Conservation (phyloP, 495 filamentous ascomycete species). For the Antarctomyces pellizariae region DNA sequence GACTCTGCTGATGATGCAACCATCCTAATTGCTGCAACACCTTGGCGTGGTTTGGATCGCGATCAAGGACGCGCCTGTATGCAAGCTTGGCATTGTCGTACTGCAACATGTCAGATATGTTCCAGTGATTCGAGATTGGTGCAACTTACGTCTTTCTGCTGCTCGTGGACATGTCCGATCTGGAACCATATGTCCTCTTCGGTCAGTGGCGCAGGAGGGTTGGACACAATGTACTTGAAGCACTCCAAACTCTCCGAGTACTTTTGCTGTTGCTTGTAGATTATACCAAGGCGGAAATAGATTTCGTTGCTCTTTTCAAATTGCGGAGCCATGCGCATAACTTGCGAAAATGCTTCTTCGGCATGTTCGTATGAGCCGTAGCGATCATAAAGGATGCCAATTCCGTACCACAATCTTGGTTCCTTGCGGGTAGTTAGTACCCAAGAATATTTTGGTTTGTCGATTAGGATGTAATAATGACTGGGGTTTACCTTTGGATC, state of each 20-base stretch:
- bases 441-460: background rate
- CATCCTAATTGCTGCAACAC: constrained; percentile 95
- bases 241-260: constrained; percentile 82
- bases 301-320: constrained; percentile 99
- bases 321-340: constrained; percentile 95
- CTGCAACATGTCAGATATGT: constrained; percentile 23
- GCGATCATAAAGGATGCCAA: constrained; percentile 91
- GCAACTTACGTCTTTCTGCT: constrained; percentile 83
- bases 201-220: constrained; percentile 78
- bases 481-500: constrained; percentile 61
- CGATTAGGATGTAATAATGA: background rate
- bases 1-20: constrained; percentile 92
- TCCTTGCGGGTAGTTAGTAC: constrained; percentile 34
- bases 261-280: constrained; percentile 97
- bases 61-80: constrained; percentile 81
- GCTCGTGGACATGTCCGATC: constrained; percentile 96
- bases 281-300: constrained; percentile 95
- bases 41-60: constrained; percentile 91
- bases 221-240: constrained; percentile 92
- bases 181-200: constrained; percentile 99
- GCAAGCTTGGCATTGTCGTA: constrained; percentile 81
- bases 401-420: constrained; percentile 96
- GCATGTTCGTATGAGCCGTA: constrained; percentile 96
- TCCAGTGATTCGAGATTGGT: background rate
- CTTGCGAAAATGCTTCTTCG: constrained; percentile 94